Evolutionary conservation across 2,329 filamentous ascomycete genomes (phyloP).

Genomic region (Pyrenochaeta sp.): DNA sequence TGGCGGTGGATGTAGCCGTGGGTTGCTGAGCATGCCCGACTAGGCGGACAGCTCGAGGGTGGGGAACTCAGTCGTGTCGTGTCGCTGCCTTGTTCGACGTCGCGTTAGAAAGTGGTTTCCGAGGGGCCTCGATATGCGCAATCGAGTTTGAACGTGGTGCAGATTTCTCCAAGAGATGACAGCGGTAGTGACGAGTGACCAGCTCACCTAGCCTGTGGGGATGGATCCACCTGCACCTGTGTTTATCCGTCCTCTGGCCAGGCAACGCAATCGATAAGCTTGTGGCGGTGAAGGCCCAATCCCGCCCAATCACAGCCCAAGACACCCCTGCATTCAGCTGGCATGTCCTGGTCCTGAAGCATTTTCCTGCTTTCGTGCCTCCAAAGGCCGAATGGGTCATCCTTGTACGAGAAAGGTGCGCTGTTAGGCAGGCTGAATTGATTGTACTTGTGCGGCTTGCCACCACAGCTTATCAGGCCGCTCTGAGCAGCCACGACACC

Average conservation of each 20-base stretch:
- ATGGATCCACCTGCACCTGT: slow-evolving; percentile 22
- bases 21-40: slow-evolving; percentile 41
- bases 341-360: slow-evolving; percentile 8
- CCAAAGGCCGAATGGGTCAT: slow-evolving; percentile 1
- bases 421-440: slow-evolving; percentile 16
- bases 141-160: slow-evolving; percentile 21
- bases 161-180: slow-evolving; percentile 20
- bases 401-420: slow-evolving; percentile 13
- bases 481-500: neutral
- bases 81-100: slow-evolving; percentile 27
- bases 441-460: no score
- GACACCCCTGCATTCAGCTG: slow-evolving; percentile 21
- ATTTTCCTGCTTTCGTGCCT: slow-evolving; percentile 10
- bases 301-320: slow-evolving; percentile 25
- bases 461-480: no score
- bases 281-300: slow-evolving; percentile 28
- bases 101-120: slow-evolving; percentile 1
- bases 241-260: slow-evolving; percentile 31
- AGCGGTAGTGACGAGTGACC: slow-evolving; percentile 24
- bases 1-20: slow-evolving; percentile 27
- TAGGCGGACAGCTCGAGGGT: slow-evolving; percentile 41
- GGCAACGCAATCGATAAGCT: slow-evolving; percentile 35
- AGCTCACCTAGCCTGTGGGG: slow-evolving; percentile 31
- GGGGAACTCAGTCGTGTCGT: slow-evolving; percentile 36
- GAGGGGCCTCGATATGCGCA: slow-evolving; percentile 12